A percentile compares a stretch with the other conserved stretches of the same genome.
phyloP scores from a whole-genome alignment of 1,284 basidiomycete genomes.

The Stygiomarasmius scandens region DNA sequence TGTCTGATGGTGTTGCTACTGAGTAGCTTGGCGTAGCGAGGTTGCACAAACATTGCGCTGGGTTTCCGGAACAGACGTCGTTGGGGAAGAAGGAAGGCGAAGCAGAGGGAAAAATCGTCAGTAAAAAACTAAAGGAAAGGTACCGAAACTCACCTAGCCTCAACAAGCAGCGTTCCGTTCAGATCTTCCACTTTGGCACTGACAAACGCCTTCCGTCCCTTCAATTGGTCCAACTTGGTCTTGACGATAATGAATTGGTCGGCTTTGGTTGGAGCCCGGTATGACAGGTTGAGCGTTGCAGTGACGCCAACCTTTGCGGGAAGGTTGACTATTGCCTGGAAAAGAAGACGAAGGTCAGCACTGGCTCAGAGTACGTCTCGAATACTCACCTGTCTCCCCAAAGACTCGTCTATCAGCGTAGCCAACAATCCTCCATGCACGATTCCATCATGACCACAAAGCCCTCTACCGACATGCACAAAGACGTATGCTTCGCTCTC shows the following conservation, averaged over 20 bases:
- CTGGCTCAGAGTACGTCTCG: not conserved
- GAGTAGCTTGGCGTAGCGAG: conserved; percentile 78
- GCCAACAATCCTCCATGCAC: conserved; percentile 92
- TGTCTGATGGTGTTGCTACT: conserved; percentile 49
- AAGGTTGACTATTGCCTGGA: conserved; percentile 78
- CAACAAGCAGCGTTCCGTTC: conserved; percentile 76
- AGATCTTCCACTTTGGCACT: conserved; percentile 75
- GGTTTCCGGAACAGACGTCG: too few species aligned
- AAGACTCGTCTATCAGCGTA: conserved; percentile 86
- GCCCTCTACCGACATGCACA: conserved; percentile 80
- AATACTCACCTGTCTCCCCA: conserved; percentile 77
- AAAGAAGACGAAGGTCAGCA: not conserved
- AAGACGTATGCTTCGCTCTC: conserved; percentile 73
- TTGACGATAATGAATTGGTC: conserved; percentile 82
- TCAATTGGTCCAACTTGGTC: conserved; percentile 61
- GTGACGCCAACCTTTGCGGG: conserved; percentile 94
- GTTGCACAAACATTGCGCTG: conserved; percentile 82
- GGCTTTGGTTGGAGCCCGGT: conserved; percentile 79
- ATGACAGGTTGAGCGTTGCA: conserved; percentile 76
- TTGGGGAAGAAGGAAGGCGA: not conserved
- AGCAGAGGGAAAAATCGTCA: not conserved
- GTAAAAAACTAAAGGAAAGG: not conserved
- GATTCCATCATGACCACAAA: conserved; percentile 94
- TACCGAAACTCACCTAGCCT: conserved; percentile 64
- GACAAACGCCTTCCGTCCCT: conserved; percentile 80